These are phyloP conservation scores for Globisporangium middletonii DNA, from an alignment of 352 stramenopile species.

Conservation along the genomic window DNA sequence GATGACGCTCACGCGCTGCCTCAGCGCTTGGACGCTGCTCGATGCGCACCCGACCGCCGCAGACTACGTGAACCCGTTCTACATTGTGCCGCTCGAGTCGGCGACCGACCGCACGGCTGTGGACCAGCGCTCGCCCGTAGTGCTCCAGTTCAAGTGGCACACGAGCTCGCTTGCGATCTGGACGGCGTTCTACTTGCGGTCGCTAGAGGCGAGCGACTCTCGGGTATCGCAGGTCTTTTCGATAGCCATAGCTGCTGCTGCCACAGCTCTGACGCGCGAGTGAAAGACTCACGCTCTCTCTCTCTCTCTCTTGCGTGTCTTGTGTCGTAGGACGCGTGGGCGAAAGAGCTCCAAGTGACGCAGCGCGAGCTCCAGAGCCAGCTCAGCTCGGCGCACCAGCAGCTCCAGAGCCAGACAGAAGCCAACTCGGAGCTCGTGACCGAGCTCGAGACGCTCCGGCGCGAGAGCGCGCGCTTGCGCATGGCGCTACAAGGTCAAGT, in stretches of 20 bases:
- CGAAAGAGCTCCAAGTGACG: slow-evolving; percentile 73
- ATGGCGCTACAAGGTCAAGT: slow-evolving; percentile 65
- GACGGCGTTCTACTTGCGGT: slow-evolving; percentile 80
- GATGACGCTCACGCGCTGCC: slow-evolving; percentile 50
- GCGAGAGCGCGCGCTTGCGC: slow-evolving; percentile 49
- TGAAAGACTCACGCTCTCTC: not conserved
- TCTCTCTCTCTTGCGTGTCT: slow-evolving; percentile 2
- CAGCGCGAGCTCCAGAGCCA: slow-evolving; percentile 74
- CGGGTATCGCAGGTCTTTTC: slow-evolving; percentile 63
- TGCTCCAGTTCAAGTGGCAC: slow-evolving; percentile 87
- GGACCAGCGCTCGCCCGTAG: slow-evolving; percentile 49
- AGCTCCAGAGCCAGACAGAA: slow-evolving; percentile 62
- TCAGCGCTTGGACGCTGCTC: slow-evolving; percentile 64
- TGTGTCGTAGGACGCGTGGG: slow-evolving; percentile 62
- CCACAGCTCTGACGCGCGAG: not conserved
- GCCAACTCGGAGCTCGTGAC: slow-evolving; percentile 69
- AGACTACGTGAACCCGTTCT: slow-evolving; percentile 79
- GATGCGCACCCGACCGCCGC: slow-evolving; percentile 25
- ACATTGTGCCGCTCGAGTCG: slow-evolving; percentile 40
- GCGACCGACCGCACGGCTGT: slow-evolving; percentile 12
- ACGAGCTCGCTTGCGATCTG: slow-evolving; percentile 77
- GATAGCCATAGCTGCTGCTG: slow-evolving; percentile 8
- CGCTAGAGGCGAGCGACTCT: slow-evolving; percentile 76
- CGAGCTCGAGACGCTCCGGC: slow-evolving; percentile 62
- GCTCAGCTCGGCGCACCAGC: slow-evolving; percentile 52